phyloP scores from a whole-genome alignment of 371 early-diverging fungal genomes.

The Saksenaea vasiformis region DNA sequence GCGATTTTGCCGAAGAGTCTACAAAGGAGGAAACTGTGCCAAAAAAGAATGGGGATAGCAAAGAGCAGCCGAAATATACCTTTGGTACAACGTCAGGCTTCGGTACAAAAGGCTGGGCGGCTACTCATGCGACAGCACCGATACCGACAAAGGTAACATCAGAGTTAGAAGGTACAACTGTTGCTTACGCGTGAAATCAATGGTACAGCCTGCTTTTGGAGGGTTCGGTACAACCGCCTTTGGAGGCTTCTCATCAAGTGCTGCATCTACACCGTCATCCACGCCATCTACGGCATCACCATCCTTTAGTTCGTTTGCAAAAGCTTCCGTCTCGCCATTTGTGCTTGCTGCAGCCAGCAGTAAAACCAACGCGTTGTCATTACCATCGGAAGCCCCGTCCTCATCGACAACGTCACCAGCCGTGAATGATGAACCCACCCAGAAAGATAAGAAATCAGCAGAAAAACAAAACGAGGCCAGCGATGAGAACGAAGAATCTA shows the following conservation, averaged over 20 bases:
- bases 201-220: conserved; percentile 27
- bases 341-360: conserved; percentile 35
- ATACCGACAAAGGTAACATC: conserved; percentile 31
- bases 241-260: conserved; percentile 17
- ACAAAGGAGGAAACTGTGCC: conserved; percentile 14
- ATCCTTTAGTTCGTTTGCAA: conserved; percentile 44
- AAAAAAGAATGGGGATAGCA: not conserved
- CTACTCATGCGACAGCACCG: conserved; percentile 33
- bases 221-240: conserved; percentile 28
- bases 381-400: conserved; percentile 7
- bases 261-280: conserved; percentile 6
- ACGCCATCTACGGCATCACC: conserved; percentile 5
- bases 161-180: not conserved
- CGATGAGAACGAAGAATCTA: conserved; percentile 6
- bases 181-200: not conserved
- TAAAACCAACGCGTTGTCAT: conserved; percentile 22
- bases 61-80: conserved; percentile 41
- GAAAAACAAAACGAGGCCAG: conserved; percentile 3
- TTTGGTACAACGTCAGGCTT: conserved; percentile 53
- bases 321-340: conserved; percentile 42
- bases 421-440: not conserved
- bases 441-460: not conserved
- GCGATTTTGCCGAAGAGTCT: conserved; percentile 45
- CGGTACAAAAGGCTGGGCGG: conserved; percentile 46
- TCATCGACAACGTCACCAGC: conserved; percentile 7